Base-by-base conservation (phyloP, 495 filamentous ascomycete genomes). In the Aspergillus incahuasiensis region DNA sequence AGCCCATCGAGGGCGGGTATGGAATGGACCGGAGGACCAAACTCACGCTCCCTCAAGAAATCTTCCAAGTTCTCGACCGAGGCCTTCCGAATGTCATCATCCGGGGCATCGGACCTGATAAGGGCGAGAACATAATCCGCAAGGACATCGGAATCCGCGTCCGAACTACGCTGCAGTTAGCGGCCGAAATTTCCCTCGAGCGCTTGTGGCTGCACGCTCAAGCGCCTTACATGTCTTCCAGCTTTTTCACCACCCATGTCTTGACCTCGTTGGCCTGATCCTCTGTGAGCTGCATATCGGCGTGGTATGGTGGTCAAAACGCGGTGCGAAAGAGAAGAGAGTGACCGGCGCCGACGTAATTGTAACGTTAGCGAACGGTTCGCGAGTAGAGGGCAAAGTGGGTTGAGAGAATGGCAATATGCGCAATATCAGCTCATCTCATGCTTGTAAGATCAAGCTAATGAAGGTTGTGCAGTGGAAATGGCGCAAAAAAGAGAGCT, bases 81-180 rank as follows among this genome's bases (percentile, higher is more conserved):
- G 18, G 86, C 82, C 63, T 81, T 77, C 63, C 85, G 83, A 34
- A 95, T 86, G 48, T 85, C 79, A 5, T 86, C 81, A n/a, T 82
- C 80, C 19, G 84, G 79, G 56, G 88, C 88, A 62, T 96, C 90
- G 50, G 89, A 85, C 52, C 83, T 83, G 30, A 96, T 77, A 9
- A 98, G 82, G n/a, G 92, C 92, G 28, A 97, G 75, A 0, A 98
- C 89, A 65, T 97, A 98, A 65, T 98, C 94, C 28, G 91, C 92
- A 15, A 98, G 86, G 3, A 98, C 90, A 63, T 96, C 91, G 25
- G 90, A 86, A 68, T 98, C 94, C 45, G 92, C 94, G 69, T 97
- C 94, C 13, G 91, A 95, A 53, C 90, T 96, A 61, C 7, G 16
- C 21, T 20, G n/a, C 19, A 28, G 16, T 54, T 51, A 54, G 56